phyloP scores from a whole-genome alignment of 2,329 filamentous ascomycete genomes.

The Biscogniauxia sp. region DNA sequence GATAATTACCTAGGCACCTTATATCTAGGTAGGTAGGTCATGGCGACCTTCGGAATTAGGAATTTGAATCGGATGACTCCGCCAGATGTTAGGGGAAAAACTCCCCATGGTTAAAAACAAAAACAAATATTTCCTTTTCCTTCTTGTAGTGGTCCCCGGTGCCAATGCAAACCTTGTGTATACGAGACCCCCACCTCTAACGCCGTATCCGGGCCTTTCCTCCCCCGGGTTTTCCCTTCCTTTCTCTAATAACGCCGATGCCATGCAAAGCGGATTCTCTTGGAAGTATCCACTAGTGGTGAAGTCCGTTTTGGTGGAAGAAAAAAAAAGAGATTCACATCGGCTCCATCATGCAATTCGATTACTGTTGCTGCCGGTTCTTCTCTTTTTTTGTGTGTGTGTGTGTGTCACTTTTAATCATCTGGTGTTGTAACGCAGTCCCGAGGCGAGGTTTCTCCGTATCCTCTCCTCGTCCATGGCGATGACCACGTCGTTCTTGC shows the following conservation, averaged over 20 bases:
- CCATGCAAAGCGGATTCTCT: neutral
- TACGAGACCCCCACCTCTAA: neutral
- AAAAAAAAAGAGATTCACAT: too few species aligned
- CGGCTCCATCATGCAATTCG: too few species aligned
- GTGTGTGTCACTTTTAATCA: conserved; percentile 13
- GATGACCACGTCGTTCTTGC: conserved; percentile 49
- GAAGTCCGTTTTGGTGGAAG: neutral
- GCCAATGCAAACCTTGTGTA: neutral
- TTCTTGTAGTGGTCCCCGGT: neutral
- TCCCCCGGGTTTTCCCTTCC: too few species aligned
- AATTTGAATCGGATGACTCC: neutral
- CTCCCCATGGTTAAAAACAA: too few species aligned
- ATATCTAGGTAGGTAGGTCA: too few species aligned
- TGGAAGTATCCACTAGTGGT: neutral
- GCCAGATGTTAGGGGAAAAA: neutral
- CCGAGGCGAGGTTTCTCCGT: conserved; percentile 7
- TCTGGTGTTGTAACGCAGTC: conserved; percentile 14
- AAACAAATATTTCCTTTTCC: too few species aligned
- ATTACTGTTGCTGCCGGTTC: neutral
- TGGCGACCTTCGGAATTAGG: neutral
- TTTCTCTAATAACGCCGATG: neutral
- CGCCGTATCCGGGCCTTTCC: neutral
- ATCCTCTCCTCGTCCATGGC: conserved; percentile 37
- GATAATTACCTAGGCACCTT: too few species aligned
- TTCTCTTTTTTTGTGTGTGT: neutral